Percentiles rank a stretch among this genome's conserved stretches.
phyloP scores from a whole-genome alignment of 2,329 filamentous ascomycete species.

The Xylaria sp. region DNA sequence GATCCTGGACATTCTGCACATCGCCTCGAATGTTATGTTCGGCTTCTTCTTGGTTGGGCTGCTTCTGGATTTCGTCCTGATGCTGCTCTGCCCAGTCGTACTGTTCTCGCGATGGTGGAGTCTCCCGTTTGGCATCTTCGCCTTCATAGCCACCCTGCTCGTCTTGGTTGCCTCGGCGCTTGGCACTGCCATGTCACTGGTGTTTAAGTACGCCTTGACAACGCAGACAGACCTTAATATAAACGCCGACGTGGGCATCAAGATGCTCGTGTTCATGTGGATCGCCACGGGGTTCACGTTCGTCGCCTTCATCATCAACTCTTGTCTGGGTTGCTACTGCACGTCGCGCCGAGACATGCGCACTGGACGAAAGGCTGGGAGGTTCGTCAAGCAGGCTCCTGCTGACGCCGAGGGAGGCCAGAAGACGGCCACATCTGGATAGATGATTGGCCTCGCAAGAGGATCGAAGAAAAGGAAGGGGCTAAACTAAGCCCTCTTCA shows the following conservation, averaged over 20 bases:
- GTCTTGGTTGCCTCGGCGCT: conserved; percentile 72
- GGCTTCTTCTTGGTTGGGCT: conserved; percentile 77
- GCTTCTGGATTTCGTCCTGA: conserved; percentile 71
- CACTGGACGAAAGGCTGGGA: conserved; percentile 40
- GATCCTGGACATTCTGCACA: conserved; percentile 73
- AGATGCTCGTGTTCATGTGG: conserved; percentile 93
- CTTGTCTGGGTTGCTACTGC: conserved; percentile 79
- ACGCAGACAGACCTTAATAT: conserved; percentile 77
- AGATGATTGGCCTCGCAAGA: too few relatives aligned
- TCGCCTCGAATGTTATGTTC: conserved; percentile 86
- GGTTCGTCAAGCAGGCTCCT: conserved; percentile 14
- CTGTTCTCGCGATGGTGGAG: conserved; percentile 61
- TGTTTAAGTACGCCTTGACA: conserved; percentile 77
- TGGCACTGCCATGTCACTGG: conserved; percentile 81
- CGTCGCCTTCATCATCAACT: conserved; percentile 72
- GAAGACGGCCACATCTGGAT: conserved; percentile 18
- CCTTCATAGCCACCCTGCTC: conserved; percentile 67
- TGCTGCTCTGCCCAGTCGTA: conserved; percentile 65
- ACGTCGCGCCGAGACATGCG: conserved; percentile 56
- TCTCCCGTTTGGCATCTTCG: conserved; percentile 68
- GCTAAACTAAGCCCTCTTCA: too few relatives aligned
- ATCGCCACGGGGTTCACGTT: conserved; percentile 68
- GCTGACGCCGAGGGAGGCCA: conserved; percentile 8
- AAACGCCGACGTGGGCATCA: conserved; percentile 64
- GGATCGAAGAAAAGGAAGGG: too few relatives aligned